Evolutionary conservation across 805 yeast genomes (phyloP), one percentile per base, ranked within the genome.

Genomic region (Kuraishia piskuri): DNA sequence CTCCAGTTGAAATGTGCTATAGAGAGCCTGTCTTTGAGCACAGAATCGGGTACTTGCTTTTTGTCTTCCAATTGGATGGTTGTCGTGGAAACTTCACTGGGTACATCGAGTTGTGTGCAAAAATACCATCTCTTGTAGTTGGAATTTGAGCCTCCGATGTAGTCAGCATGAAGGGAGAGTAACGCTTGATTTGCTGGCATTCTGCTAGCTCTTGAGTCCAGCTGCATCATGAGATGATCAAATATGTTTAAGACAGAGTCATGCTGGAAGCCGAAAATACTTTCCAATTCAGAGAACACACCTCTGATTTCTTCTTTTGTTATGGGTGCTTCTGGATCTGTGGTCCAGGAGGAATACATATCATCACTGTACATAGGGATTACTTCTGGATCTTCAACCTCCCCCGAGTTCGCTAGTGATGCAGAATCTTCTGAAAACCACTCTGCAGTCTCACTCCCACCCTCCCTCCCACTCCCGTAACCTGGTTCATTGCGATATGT

Each of bases 41-140:
- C 40, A 20, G 36, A 71, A 23, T 72, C 69, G 17, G 40, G 40
- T 31, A 31, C 40, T 31, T 31, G 40, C 14, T 31, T 31, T 31
- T 14, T 31, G 17, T 31, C 17, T 31, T 31, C 40, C 17, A 31
- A n/a, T 31, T 31, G 40, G 14, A 31, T 31, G 40, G 14, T 3
- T n/a, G 40, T 31, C 14, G 40, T 31, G 9, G 40, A 5, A 31
- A 31, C 14, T 31, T 31, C 40, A 6, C 40, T n/a, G 4, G 17
- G 40, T 12, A 8, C 40, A 31, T 85, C 90, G 40, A 86, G 71
- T 67, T 84, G 89, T 8, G 96, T 89, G 48, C 95, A 89, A 68
- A 91, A 88, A 66, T 83, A 90, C 98, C 98, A 92, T 68, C 88
- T 90, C 63, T 85, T 80, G 68, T 84, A 92, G 68, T 92, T 92